Base-by-base conservation (phyloP, 345 rosid genomes). In the Salix exigua region DNA sequence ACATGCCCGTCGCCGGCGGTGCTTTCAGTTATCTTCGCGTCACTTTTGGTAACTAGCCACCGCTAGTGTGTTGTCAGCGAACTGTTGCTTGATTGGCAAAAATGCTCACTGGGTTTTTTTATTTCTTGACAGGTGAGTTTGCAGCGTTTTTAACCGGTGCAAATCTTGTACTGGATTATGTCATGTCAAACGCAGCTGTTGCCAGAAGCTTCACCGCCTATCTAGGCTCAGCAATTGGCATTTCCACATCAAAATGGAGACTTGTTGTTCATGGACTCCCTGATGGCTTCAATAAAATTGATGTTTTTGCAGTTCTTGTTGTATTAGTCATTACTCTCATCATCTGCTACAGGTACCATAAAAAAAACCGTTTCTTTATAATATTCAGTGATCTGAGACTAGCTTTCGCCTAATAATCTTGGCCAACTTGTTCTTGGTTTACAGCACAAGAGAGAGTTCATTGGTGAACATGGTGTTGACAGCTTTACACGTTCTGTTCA, bases 1-100 rank as follows among this genome's bases (percentile, higher is more conserved):
- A 91, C 68, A 85, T 95, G 82, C 99, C 97, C 42, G 93, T 95
- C n/a, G 99, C 99, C 66, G 99, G 99, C 42, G 99, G 99, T 28
- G 97, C 99, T 28, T 94, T 93, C 81, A 92, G 95, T 78, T 94
- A 93, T 83, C 88, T 94, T 83, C 91, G 99, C 46, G 87, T 89
- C 73, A 93, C 99, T 28, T 93, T 94, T 65, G 99, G 97, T 88
- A 33, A 58, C 87, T 78, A 4, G 25, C 28, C 33, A 7, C 2
- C 63, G 23, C 63, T n/a, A 9, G 25, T 23, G 63, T 58, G 23
- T 3, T 58, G 63, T n/a, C 16, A n/a, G 10, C 4, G 62, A 58
- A 4, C 11, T n/a, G 63, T 58, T 10, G 2, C 28, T n/a, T 28
- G 3, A 4, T 4, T 25, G 25, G 6, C 63, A 58, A 1, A 58